phyloP scores from a whole-genome alignment of 192 early-diverging fungal genomes.

The Irineochytrium annulatum region DNA sequence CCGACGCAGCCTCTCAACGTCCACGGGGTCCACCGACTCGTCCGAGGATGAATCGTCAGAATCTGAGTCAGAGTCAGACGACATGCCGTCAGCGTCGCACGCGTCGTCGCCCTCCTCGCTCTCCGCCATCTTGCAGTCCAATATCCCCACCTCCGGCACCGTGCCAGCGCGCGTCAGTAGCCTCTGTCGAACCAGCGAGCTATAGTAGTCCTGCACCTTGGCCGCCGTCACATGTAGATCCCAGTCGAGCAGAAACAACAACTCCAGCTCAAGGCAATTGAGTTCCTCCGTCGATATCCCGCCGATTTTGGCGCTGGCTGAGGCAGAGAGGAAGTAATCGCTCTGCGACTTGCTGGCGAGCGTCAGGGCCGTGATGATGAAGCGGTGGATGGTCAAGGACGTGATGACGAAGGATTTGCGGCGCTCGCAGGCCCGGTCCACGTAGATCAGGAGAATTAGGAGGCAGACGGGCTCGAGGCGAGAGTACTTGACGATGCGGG shows the following conservation, averaged over 20 bases:
- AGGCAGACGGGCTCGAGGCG: conserved; percentile 79
- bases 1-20: no score
- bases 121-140: no score
- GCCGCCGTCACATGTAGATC: conserved; percentile 68
- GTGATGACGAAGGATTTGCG: conserved; percentile 77
- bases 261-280: conserved; percentile 75
- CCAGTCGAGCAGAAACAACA: conserved; percentile 80
- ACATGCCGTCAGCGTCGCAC: no score
- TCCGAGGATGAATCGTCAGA: no score
- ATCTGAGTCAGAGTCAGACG: no score
- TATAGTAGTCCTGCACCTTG: conserved; percentile 82
- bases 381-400: conserved; percentile 75
- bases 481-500: conserved; percentile 82
- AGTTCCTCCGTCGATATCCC: conserved; percentile 88
- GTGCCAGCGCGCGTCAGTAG: no score
- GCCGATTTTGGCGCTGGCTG: conserved; percentile 90
- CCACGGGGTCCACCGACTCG: no score
- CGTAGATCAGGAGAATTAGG: conserved; percentile 81
- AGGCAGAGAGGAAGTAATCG: conserved; percentile 86
- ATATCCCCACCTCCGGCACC: no score
- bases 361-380: conserved; percentile 60
- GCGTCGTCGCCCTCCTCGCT: no score
- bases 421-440: conserved; percentile 65
- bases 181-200: no score
- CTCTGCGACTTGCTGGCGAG: conserved; percentile 78